Conservation (phyloP, 2,329 filamentous ascomycete species). For the Fusarium mundagurra region DNA sequence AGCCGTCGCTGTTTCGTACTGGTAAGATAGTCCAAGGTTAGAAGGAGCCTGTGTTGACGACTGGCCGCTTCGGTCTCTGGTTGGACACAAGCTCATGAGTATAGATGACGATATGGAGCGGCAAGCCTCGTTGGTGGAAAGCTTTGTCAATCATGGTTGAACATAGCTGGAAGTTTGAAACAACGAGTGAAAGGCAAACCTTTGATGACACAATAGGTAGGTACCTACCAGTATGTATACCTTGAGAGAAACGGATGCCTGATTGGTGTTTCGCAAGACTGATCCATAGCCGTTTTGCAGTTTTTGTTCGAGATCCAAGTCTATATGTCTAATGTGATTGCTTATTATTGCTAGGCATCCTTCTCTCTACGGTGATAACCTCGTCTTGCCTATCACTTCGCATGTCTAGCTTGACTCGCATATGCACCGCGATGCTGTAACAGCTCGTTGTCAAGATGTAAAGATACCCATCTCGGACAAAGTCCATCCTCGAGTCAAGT, state of each 20-base stretch:
- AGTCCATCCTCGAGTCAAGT: constrained; percentile 21
- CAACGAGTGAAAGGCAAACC: constrained; percentile 20
- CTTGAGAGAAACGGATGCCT: background rate
- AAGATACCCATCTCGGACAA: background rate
- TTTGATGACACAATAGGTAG: constrained; percentile 11
- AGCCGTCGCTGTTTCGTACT: constrained; percentile 12
- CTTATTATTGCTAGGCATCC: background rate
- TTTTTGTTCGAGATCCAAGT: constrained; percentile 11
- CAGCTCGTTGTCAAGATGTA: background rate
- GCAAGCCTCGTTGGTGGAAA: constrained; percentile 26
- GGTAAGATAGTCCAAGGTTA: constrained; percentile 9
- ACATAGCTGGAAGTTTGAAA: constrained; percentile 26
- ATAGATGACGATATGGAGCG: constrained; percentile 5
- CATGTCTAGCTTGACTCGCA: constrained; percentile 24
- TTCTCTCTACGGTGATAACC: background rate
- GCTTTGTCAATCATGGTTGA: constrained; percentile 15
- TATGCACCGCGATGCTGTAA: background rate
- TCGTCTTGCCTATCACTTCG: constrained; percentile 9
- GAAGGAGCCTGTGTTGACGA: constrained; percentile 35
- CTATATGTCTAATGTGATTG: constrained; percentile 6
- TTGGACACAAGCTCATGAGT: constrained; percentile 23
- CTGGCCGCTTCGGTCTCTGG: constrained; percentile 22
- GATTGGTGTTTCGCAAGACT: constrained; percentile 6
- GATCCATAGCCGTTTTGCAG: constrained; percentile 5
- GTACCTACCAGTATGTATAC: too few relatives aligned